Percentiles rank a stretch among this genome's conserved stretches.
phyloP scores from a whole-genome alignment of 257 asterid species.

The Nicotiana sylvestris region DNA sequence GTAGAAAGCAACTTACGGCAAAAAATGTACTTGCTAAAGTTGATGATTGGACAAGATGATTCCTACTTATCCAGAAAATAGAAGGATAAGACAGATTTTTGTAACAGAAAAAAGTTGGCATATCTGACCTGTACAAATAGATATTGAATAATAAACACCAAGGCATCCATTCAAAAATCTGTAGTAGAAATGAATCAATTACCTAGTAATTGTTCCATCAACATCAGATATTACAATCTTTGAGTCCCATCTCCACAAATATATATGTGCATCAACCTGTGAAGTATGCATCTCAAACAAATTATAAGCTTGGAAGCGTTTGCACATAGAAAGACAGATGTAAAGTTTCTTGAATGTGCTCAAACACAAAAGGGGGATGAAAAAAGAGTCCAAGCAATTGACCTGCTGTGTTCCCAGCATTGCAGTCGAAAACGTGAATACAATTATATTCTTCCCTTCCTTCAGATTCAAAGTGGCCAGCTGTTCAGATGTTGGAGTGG shows the following conservation, averaged over 20 bases:
- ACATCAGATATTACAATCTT: constrained; percentile 93
- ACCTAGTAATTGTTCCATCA: constrained; percentile 98
- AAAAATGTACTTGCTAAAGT: neutral
- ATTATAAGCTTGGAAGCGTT: neutral
- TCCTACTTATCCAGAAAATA: neutral
- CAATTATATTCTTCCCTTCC: constrained; percentile 67
- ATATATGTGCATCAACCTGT: constrained; percentile 90
- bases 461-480: constrained; percentile 71
- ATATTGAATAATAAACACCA: neutral
- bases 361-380: constrained; percentile 4
- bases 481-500: constrained; percentile 75
- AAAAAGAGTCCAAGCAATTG: constrained; percentile 10
- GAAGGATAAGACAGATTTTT: neutral
- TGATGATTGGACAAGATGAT: neutral
- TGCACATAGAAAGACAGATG: neutral
- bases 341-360: neutral
- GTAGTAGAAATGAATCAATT: constrained; percentile 2
- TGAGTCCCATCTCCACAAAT: constrained; percentile 88
- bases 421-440: constrained; percentile 82
- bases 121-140: neutral
- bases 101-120: neutral
- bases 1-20: neutral
- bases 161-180: neutral
- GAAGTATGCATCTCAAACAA: constrained; percentile 26
- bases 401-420: constrained; percentile 98